These are phyloP conservation scores for Pseudonitzschia pungens DNA, from an alignment of 108 stramenopile species.

Conservation along the genomic window DNA sequence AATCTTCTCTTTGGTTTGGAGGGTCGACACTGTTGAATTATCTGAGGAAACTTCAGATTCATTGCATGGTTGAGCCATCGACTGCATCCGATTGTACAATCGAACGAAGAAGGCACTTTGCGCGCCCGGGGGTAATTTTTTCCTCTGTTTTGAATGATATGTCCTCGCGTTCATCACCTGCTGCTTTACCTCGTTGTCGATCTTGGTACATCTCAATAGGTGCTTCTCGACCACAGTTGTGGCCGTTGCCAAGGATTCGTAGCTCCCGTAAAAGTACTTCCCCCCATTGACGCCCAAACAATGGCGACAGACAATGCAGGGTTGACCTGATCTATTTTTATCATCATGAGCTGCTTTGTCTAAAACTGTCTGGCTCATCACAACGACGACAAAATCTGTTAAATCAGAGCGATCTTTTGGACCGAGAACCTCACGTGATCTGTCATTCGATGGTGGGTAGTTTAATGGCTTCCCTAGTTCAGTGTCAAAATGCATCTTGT, in stretches of 20 bases:
- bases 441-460: background rate
- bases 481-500: background rate
- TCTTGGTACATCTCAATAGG: constrained; percentile 30
- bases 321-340: constrained; percentile 27
- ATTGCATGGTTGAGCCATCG: background rate
- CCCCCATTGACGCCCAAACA: constrained; percentile 46
- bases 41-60: background rate
- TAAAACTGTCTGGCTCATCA: constrained; percentile 40
- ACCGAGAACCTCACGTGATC: constrained; percentile 13
- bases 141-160: constrained; percentile 37
- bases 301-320: constrained; percentile 49
- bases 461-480: background rate
- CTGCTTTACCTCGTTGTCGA: constrained; percentile 27
- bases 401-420: constrained; percentile 32
- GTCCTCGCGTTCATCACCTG: constrained; percentile 21
- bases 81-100: constrained; percentile 50
- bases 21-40: background rate
- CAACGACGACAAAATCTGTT: constrained; percentile 41
- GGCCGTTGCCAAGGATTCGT: constrained; percentile 43
- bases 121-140: constrained; percentile 30
- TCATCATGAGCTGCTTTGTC: constrained; percentile 39
- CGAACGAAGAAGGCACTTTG: constrained; percentile 47
- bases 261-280: constrained; percentile 43
- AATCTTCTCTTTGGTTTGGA: background rate
- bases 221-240: constrained; percentile 45